Percentiles rank a stretch among this genome's conserved stretches.
Evolutionary conservation across 2,329 filamentous ascomycete genomes (phyloP).

Genomic region (Colletotrichum costaricense): DNA sequence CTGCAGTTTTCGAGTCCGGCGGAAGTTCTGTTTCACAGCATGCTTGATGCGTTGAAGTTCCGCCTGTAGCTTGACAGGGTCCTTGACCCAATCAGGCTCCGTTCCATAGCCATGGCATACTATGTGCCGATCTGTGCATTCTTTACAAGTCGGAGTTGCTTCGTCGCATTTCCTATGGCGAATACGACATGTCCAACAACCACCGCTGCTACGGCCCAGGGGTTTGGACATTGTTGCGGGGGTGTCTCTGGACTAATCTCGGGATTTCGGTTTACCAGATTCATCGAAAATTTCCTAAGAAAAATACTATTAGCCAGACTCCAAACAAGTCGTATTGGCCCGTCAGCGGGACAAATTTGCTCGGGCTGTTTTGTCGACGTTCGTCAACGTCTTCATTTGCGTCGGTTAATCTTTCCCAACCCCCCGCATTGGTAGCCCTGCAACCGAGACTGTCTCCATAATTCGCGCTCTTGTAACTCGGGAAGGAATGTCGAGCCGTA

Average conservation of each 20-base stretch:
- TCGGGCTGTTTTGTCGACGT: neutral
- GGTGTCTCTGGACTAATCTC: neutral
- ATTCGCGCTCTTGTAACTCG: too few relatives aligned
- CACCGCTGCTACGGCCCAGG: slow-evolving; percentile 35
- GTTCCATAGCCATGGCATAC: slow-evolving; percentile 43
- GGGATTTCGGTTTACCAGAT: neutral
- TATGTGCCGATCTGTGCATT: slow-evolving; percentile 39
- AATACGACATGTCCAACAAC: slow-evolving; percentile 45
- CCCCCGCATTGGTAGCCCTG: neutral
- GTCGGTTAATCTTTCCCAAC: slow-evolving; percentile 1
- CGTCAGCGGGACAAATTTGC: neutral
- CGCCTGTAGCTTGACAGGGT: slow-evolving; percentile 41
- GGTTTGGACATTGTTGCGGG: slow-evolving; percentile 11
- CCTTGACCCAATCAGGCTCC: slow-evolving; percentile 49
- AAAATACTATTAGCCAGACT: neutral
- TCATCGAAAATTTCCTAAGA: neutral
- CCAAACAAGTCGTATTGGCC: neutral
- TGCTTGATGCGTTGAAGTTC: slow-evolving; percentile 40
- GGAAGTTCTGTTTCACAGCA: slow-evolving; percentile 40
- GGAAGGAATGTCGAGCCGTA: slow-evolving; percentile 19
- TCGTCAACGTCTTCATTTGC: neutral
- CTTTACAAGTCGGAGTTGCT: slow-evolving; percentile 38
- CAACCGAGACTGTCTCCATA: neutral
- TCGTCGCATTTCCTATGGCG: slow-evolving; percentile 45
- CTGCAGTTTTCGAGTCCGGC: slow-evolving; percentile 26